A percentile compares a stretch with the other conserved stretches of the same genome.
phyloP scores from a whole-genome alignment of 495 filamentous ascomycete genomes.

The Aspergillus steynii region DNA sequence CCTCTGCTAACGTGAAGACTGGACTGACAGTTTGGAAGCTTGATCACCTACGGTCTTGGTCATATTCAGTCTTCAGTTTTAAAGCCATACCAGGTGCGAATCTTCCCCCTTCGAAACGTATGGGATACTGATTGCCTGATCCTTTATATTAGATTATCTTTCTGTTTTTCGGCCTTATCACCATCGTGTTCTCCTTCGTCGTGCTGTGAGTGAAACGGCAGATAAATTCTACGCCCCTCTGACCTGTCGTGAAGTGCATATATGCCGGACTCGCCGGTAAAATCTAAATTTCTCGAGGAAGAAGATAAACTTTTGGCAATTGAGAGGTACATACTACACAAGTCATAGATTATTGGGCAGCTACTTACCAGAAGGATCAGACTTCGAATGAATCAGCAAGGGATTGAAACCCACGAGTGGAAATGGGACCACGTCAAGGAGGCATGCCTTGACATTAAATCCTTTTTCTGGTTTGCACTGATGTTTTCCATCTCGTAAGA shows the following conservation, averaged over 20 bases:
- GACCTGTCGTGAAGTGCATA: slow-evolving; percentile 30
- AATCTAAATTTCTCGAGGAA: slow-evolving; percentile 57
- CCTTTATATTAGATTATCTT: slow-evolving; percentile 48
- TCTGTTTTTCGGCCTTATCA: slow-evolving; percentile 55
- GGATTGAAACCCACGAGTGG: slow-evolving; percentile 57
- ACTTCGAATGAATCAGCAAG: slow-evolving; percentile 66
- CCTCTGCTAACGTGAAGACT: slow-evolving; percentile 1
- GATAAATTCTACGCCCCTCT: slow-evolving; percentile 2
- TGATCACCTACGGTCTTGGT: slow-evolving; percentile 61
- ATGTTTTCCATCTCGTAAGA: slow-evolving; percentile 52
- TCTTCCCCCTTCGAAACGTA: not conserved
- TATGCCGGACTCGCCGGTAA: slow-evolving; percentile 62
- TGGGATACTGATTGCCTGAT: not conserved
- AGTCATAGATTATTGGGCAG: not conserved
- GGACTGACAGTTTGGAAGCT: slow-evolving; percentile 35
- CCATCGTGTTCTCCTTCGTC: slow-evolving; percentile 46
- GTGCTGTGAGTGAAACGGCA: slow-evolving; percentile 34
- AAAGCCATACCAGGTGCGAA: slow-evolving; percentile 53
- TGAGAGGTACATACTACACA: slow-evolving; percentile 41
- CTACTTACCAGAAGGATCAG: slow-evolving; percentile 17
- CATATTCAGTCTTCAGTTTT: slow-evolving; percentile 55
- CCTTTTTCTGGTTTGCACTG: slow-evolving; percentile 65
- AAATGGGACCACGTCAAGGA: slow-evolving; percentile 65
- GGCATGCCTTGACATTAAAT: slow-evolving; percentile 62
- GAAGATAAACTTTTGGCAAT: slow-evolving; percentile 62